Evolutionary conservation across 345 rosid species (phyloP).

Genomic region (Firmiana major): DNA sequence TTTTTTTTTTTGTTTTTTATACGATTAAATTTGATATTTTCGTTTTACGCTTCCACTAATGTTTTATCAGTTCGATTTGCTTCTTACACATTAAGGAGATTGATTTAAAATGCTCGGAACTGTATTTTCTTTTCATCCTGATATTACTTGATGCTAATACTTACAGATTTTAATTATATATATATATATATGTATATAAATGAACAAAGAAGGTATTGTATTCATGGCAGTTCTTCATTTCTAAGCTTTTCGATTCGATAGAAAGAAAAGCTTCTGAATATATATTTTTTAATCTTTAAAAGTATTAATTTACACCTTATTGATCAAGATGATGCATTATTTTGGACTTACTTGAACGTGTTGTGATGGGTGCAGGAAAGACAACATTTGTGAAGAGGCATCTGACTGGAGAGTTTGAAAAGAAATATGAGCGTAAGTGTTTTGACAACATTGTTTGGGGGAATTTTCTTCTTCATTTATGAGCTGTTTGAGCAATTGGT

Average conservation of each 20-base stretch:
- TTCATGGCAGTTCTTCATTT: not conserved
- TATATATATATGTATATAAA: no score
- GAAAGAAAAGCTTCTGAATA: not conserved
- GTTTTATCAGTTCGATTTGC: not conserved
- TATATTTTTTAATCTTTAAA: not conserved
- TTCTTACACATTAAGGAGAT: not conserved
- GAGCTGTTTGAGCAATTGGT: not conserved
- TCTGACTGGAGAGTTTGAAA: conserved; percentile 94
- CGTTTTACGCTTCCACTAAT: no score
- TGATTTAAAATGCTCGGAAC: not conserved
- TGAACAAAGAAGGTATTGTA: no score
- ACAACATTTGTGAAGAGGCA: conserved; percentile 91
- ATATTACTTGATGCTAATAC: not conserved
- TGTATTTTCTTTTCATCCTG: not conserved
- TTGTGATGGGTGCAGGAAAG: conserved; percentile 50
- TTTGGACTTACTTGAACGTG: not conserved
- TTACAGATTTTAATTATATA: not conserved
- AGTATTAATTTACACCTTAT: not conserved
- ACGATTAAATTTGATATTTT: not conserved
- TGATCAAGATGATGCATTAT: not conserved
- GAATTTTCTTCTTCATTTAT: no score
- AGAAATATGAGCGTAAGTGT: conserved; percentile 87
- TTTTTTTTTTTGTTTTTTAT: not conserved
- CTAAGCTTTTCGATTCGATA: not conserved
- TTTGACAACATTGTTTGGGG: not conserved